Evolutionary conservation across 225 moss, liverwort and hornwort genomes (phyloP).

Genomic region (Neckera pumila): DNA sequence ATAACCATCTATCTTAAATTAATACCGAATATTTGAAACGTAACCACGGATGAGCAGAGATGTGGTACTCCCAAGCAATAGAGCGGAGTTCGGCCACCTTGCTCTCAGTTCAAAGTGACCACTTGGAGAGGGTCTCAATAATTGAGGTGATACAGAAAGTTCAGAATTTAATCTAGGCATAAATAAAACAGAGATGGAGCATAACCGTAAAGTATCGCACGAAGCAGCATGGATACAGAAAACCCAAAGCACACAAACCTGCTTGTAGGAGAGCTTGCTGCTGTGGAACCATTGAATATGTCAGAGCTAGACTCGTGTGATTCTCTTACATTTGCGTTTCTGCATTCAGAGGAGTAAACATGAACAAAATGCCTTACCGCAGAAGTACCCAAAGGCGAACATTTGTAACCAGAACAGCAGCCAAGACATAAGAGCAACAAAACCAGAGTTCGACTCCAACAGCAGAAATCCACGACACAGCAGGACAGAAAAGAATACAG

Average conservation of each 20-base stretch:
- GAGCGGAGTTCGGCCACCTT: neutral
- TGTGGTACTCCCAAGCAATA: neutral
- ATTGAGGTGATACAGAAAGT: neutral
- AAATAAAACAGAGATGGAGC: neutral
- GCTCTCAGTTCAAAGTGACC: neutral
- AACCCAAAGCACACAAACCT: constrained; percentile 34
- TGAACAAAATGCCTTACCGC: neutral
- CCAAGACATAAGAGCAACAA: neutral
- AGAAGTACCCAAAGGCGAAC: neutral
- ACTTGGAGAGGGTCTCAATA: neutral
- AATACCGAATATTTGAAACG: neutral
- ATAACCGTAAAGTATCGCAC: neutral
- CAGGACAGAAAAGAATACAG: neutral
- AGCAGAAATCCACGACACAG: neutral
- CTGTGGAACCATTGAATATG: constrained; percentile 57
- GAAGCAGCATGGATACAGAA: neutral
- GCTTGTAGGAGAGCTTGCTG: constrained; percentile 78
- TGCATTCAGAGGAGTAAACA: neutral
- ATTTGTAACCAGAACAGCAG: neutral
- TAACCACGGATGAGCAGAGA: neutral
- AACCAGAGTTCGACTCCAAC: neutral
- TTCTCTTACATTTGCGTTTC: constrained; percentile 72
- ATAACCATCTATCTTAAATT: neutral
- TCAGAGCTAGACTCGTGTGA: constrained; percentile 69
- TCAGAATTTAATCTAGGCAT: neutral